These are phyloP conservation scores for Pseudomassariella vexata DNA, from an alignment of 2,329 filamentous ascomycete species.

Conservation along the genomic window DNA sequence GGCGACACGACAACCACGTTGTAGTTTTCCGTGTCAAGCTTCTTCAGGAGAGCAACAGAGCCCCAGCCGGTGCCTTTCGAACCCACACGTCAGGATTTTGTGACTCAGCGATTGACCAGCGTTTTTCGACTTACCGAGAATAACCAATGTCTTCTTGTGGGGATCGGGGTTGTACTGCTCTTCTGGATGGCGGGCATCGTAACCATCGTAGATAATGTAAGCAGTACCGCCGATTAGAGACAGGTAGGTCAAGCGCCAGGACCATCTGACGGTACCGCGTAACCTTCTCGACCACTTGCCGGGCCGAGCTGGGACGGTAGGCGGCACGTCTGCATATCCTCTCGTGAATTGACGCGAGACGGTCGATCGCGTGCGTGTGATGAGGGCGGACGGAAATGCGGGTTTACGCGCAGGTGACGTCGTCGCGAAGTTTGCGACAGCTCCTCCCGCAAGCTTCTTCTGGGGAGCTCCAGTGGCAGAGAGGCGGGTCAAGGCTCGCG, in stretches of 20 bases:
- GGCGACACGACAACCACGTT: conserved; percentile 97
- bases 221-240: conserved; percentile 63
- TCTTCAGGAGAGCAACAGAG: conserved; percentile 93
- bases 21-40: conserved; percentile 98
- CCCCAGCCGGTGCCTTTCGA: conserved; percentile 84
- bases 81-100: conserved; percentile 14
- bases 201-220: conserved; percentile 76
- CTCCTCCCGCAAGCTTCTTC: conserved; percentile 17
- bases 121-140: conserved; percentile 63
- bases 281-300: too few species aligned
- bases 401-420: conserved; percentile 22
- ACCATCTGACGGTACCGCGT: conserved; percentile 71
- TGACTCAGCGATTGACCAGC: conserved; percentile 59
- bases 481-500: conserved; percentile 34
- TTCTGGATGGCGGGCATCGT: conserved; percentile 71
- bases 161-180: conserved; percentile 78
- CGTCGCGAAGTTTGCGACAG: conserved; percentile 18
- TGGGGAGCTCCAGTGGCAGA: conserved; percentile 20
- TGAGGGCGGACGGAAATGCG: conserved; percentile 21
- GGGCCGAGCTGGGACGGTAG: conserved; percentile 39
- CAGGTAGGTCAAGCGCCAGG: conserved; percentile 78
- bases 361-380: conserved; percentile 27
- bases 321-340: conserved; percentile 43
- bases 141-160: conserved; percentile 91
- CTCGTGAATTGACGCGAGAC: conserved; percentile 36